Percentiles rank a stretch among this genome's conserved stretches.
Evolutionary conservation across 805 yeast genomes (phyloP).

Genomic region (Lachancea cidri): DNA sequence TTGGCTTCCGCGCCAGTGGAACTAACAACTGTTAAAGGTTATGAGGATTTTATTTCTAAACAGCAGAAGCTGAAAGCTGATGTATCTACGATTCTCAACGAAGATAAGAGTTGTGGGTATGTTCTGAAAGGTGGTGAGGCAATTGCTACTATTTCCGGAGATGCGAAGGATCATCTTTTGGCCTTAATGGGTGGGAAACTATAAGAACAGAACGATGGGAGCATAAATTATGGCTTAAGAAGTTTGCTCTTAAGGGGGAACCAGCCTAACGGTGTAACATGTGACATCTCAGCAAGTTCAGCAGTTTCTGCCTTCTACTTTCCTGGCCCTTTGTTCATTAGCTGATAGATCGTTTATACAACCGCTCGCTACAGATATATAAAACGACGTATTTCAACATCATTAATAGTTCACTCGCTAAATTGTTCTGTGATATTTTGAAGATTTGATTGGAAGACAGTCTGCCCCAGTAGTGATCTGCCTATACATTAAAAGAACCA

Average conservation of each 20-base stretch:
- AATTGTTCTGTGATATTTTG: neutral
- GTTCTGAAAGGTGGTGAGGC: conserved; percentile 33
- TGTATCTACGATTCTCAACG: conserved; percentile 34
- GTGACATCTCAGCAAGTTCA: neutral
- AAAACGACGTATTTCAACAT: neutral
- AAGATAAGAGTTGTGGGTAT: conserved; percentile 34
- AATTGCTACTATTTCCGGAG: conserved; percentile 37
- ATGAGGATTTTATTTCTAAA: conserved; percentile 36
- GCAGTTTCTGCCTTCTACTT: neutral
- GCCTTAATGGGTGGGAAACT: conserved; percentile 15
- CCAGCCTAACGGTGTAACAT: too few relatives aligned
- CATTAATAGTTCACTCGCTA: neutral
- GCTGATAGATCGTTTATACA: conserved; percentile 5
- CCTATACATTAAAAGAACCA: neutral
- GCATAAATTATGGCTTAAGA: neutral
- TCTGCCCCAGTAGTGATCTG: neutral
- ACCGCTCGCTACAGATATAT: conserved; percentile 1
- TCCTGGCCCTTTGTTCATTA: neutral
- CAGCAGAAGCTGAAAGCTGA: conserved; percentile 28
- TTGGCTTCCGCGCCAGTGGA: conserved; percentile 36
- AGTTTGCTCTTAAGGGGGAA: neutral
- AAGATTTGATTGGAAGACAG: neutral
- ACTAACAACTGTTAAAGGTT: conserved; percentile 36
- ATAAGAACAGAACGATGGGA: neutral
- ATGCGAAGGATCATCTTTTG: conserved; percentile 32